Conservation (phyloP, 75 land plant genomes). For the Pinus taeda region DNA sequence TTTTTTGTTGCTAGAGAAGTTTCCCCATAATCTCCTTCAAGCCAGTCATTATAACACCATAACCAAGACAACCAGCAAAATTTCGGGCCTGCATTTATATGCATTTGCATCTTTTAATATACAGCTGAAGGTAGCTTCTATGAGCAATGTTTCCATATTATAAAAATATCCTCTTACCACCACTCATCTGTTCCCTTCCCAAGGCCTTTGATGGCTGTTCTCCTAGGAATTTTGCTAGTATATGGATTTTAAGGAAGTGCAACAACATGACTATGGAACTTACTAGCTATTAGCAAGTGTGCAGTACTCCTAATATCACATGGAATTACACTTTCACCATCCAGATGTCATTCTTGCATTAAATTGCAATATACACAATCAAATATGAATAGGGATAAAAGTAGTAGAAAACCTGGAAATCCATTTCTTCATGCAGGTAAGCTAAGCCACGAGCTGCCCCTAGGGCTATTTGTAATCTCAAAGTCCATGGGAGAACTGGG, state of each 20-base stretch:
- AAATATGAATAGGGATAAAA: neutral
- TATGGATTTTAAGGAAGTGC: neutral
- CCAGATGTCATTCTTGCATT: neutral
- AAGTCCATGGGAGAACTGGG: constrained; percentile 54
- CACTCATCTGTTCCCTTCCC: neutral
- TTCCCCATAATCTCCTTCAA: neutral
- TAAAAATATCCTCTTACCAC: neutral
- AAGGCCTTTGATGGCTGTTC: neutral
- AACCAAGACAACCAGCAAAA: neutral
- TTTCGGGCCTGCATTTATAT: neutral
- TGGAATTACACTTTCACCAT: neutral
- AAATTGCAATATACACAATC: neutral
- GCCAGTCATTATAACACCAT: neutral
- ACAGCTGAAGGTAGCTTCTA: neutral
- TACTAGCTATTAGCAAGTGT: too few species aligned
- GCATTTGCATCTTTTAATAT: neutral
- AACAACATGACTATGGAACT: neutral
- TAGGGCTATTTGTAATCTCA: constrained; percentile 59
- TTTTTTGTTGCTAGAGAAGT: neutral
- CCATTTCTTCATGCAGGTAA: constrained; percentile 75
- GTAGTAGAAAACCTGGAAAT: constrained; percentile 47
- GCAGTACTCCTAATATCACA: neutral
- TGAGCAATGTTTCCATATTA: neutral
- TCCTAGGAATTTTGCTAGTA: neutral
- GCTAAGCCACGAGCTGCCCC: constrained; percentile 68